phyloP scores from a whole-genome alignment of 768 basidiomycete species.

The Collybia sordida region DNA sequence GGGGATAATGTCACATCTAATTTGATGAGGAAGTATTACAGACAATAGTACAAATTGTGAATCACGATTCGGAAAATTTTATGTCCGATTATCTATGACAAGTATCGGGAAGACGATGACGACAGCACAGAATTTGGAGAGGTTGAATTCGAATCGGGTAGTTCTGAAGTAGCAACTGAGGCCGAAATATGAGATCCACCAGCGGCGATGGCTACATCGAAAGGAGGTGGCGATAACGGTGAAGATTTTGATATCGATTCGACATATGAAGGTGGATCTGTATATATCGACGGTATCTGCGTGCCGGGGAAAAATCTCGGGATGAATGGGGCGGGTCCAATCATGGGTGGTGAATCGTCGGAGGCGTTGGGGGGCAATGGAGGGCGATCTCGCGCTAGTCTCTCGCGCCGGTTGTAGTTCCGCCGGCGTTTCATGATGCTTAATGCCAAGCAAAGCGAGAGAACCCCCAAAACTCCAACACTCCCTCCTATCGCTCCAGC shows the following conservation, averaged over 20 bases:
- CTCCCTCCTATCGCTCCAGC: conserved; percentile 52
- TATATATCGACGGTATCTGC: conserved; percentile 21
- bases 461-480: conserved; percentile 47
- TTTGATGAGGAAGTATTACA: no score
- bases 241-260: conserved; percentile 22
- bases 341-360: conserved; percentile 40
- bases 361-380: conserved; percentile 24
- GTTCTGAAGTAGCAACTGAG: no score
- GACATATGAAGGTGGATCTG: conserved; percentile 38
- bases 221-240: conserved; percentile 7
- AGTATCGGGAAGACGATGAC: no score
- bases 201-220: no score
- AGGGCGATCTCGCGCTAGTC: conserved; percentile 15
- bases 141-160: no score
- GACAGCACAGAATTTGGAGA: no score
- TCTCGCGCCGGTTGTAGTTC: conserved; percentile 39
- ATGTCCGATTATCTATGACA: no score
- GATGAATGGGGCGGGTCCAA: conserved; percentile 47
- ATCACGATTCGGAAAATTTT: no score
- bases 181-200: no score
- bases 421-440: conserved; percentile 50
- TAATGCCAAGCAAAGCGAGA: conserved; percentile 47
- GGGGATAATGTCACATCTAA: no score
- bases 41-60: no score
- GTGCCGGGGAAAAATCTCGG: conserved; percentile 61